phyloP scores from a whole-genome alignment of 495 filamentous ascomycete species.

The Echria macrotheca region DNA sequence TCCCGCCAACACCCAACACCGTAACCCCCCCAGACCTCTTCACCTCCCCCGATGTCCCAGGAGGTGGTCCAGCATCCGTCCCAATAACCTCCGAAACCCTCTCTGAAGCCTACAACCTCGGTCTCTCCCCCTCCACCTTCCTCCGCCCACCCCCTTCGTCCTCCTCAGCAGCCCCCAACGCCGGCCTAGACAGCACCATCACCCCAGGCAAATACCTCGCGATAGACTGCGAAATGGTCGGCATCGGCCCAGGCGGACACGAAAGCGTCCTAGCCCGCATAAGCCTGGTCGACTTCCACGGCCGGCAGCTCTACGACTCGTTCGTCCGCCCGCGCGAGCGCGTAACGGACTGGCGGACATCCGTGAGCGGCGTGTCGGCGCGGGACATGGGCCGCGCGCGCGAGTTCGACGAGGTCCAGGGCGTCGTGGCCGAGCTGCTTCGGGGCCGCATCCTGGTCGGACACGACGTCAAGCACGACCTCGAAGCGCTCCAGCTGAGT shows the following conservation, averaged over 20 bases:
- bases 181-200: slow-evolving; percentile 40
- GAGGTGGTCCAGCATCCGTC: too few species aligned
- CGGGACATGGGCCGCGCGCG: slow-evolving; percentile 63
- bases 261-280: slow-evolving; percentile 71
- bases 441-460: slow-evolving; percentile 73
- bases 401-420: slow-evolving; percentile 67
- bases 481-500: slow-evolving; percentile 65
- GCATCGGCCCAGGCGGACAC: slow-evolving; percentile 67
- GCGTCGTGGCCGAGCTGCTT: slow-evolving; percentile 65
- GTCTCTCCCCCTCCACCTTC: slow-evolving; percentile 30
- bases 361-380: slow-evolving; percentile 71
- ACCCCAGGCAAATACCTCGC: slow-evolving; percentile 76
- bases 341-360: slow-evolving; percentile 85
- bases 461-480: slow-evolving; percentile 84
- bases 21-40: slow-evolving; percentile 37
- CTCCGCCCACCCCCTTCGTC: slow-evolving; percentile 14
- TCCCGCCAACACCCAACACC: slow-evolving; percentile 6
- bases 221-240: slow-evolving; percentile 98
- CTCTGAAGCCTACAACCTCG: slow-evolving; percentile 52
- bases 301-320: slow-evolving; percentile 82
- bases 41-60: too few species aligned
- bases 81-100: slow-evolving; percentile 57
- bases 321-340: slow-evolving; percentile 72
- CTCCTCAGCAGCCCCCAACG: slow-evolving; percentile 44
- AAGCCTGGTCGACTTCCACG: slow-evolving; percentile 88